phyloP scores from a whole-genome alignment of 345 rosid species.

The Cardamine chenopodiifolia region DNA sequence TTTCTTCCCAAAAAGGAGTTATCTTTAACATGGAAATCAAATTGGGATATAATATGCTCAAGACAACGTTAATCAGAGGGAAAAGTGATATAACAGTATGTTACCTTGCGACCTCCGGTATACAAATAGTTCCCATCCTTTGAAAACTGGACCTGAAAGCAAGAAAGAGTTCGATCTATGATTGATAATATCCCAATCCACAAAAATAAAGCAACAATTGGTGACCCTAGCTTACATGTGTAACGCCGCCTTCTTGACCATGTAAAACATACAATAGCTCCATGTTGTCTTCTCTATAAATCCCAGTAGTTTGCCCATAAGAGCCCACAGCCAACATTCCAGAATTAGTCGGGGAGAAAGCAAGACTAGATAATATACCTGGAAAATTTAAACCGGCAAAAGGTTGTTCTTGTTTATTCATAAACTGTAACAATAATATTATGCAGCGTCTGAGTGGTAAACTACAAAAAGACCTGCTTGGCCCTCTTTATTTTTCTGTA shows the following conservation, averaged over 20 bases:
- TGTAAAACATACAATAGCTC: conserved; percentile 86
- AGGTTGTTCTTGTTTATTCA: neutral
- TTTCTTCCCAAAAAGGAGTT: neutral
- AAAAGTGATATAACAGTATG: neutral
- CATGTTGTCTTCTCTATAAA: conserved; percentile 94
- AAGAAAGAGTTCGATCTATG: conserved; percentile 1
- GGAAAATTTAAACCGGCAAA: conserved; percentile 30
- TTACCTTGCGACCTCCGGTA: conserved; percentile 94
- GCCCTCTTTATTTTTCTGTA: conserved; percentile 86
- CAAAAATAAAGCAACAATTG: conserved; percentile 7
- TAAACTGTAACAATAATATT: neutral
- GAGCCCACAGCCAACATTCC: conserved; percentile 96
- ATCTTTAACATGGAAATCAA: conserved; percentile 10
- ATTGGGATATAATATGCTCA: neutral
- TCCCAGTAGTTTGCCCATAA: conserved; percentile 80
- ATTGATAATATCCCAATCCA: conserved; percentile 24
- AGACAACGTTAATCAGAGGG: neutral
- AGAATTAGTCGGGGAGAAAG: conserved; percentile 75
- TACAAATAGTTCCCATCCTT: conserved; percentile 93
- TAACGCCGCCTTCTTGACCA: conserved; percentile 96
- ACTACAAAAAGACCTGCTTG: conserved; percentile 65
- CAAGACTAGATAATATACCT: conserved; percentile 88
- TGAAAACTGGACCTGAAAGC: conserved; percentile 82
- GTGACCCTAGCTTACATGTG: conserved; percentile 66
- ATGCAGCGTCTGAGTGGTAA: neutral